Evolutionary conservation across 306 rosid species (phyloP).

Genomic region (Casuarina glauca): DNA sequence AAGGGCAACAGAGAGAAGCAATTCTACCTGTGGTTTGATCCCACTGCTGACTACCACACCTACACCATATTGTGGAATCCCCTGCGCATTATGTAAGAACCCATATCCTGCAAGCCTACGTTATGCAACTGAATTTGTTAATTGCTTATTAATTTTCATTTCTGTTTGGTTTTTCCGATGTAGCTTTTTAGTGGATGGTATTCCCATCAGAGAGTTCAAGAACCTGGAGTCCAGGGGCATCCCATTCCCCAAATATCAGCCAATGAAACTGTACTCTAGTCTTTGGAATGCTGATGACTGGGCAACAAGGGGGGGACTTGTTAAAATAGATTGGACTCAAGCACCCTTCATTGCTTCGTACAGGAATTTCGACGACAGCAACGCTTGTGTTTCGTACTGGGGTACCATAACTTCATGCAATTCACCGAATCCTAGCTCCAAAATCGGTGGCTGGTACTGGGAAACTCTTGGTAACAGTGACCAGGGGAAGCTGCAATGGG

Average conservation of each 20-base stretch:
- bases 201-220: constrained; percentile 41
- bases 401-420: constrained; percentile 11
- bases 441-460: constrained; percentile 27
- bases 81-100: constrained; percentile 34
- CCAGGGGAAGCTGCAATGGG: constrained; percentile 32
- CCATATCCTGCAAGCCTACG: not conserved
- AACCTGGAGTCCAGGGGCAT: constrained; percentile 27
- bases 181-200: constrained; percentile 46
- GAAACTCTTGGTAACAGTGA: constrained; percentile 16
- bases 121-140: not conserved
- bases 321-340: constrained; percentile 27
- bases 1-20: constrained; percentile 39
- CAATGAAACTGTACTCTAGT: constrained; percentile 44
- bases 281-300: constrained; percentile 40
- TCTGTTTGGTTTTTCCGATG: not conserved
- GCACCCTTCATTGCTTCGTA: constrained; percentile 33
- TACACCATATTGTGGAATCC: constrained; percentile 44
- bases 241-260: constrained; percentile 30
- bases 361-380: constrained; percentile 20
- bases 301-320: constrained; percentile 15
- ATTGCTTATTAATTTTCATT: not conserved
- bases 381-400: constrained; percentile 3
- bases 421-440: not conserved
- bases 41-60: constrained; percentile 43
- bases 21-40: constrained; percentile 45